These are phyloP conservation scores for Aphanomyces cochlioides DNA, from an alignment of 352 stramenopile genomes.

Conservation along the genomic window DNA sequence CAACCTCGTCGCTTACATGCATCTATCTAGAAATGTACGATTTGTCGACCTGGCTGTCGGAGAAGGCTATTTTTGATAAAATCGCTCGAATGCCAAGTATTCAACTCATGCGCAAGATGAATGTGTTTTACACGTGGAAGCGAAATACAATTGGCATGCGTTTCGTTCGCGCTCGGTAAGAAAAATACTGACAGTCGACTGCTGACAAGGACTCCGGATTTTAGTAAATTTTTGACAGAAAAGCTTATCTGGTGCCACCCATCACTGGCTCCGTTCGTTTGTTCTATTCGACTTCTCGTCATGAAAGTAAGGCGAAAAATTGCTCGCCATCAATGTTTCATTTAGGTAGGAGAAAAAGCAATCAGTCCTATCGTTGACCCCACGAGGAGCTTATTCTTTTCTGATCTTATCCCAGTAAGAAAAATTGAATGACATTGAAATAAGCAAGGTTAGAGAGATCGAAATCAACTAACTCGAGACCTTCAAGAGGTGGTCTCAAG, in stretches of 20 bases:
- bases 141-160: conserved; percentile 18
- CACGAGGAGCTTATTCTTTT: no score
- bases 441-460: neutral
- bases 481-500: neutral
- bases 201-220: no score
- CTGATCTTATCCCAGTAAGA: no score
- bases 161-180: conserved; percentile 3
- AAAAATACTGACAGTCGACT: neutral
- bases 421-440: neutral
- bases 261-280: neutral
- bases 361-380: no score
- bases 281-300: neutral
- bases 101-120: conserved; percentile 24
- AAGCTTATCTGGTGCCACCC: conserved; percentile 5
- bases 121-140: conserved; percentile 20
- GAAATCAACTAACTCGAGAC: neutral
- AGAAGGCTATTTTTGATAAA: conserved; percentile 24
- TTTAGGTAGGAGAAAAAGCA: no score
- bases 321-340: no score
- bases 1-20: neutral
- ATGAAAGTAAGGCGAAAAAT: neutral
- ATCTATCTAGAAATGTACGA: conserved; percentile 16
- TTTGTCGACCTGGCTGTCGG: conserved; percentile 9
- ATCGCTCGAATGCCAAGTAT: conserved; percentile 19
- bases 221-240: neutral